Base-by-base conservation (phyloP, 2,329 filamentous ascomycete species). In the Exophiala oligosperma region DNA sequence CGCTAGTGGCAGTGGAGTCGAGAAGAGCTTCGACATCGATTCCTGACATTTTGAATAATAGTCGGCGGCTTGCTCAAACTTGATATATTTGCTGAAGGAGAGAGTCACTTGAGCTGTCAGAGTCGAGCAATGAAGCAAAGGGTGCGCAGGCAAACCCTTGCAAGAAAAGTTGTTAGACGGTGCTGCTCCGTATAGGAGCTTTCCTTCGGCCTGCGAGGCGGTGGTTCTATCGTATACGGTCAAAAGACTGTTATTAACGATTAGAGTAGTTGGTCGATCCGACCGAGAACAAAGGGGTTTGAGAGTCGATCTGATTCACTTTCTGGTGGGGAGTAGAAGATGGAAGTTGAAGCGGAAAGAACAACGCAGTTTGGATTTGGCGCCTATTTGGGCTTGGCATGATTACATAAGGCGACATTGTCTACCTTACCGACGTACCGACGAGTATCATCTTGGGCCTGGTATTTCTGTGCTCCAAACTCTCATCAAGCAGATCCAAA, bases 11-110 rank as follows among this genome's bases (percentile, higher is more conserved):
- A 63, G 90, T 91, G 52, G 89, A 90, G 76, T 96, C 92, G 67
- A 97, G 86, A 65, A 97, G 84, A 66, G 91, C 91, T 81, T 97
- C 92, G 68, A 97, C 91, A 72, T 96, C 91, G 67, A 88, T 79
- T 73, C 81, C 82, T 72, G 86, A 86, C 86, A 88, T 88, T 67
- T 67, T 78, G 75, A 68, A 54, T 49, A 60, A 49, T 49, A 24
- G 61, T 63, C 57, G 58, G 61, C 48, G 57, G 41, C 17, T 41
- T 59, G 54, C 46, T 57, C 50, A 49, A 32, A 9, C 28, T 17
- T 55, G 12, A 32, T 43, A 24, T 41, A 28, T 44, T 48, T 49
- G 41, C 28, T 29, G 53, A 29, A 55, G 58, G 47, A 50, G 41
- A 28, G 59, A 61, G 53, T 63, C 61, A 63, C 61, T 63, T 63